phyloP scores from a whole-genome alignment of 192 early-diverging fungal genomes.

The Podila minutissima region DNA sequence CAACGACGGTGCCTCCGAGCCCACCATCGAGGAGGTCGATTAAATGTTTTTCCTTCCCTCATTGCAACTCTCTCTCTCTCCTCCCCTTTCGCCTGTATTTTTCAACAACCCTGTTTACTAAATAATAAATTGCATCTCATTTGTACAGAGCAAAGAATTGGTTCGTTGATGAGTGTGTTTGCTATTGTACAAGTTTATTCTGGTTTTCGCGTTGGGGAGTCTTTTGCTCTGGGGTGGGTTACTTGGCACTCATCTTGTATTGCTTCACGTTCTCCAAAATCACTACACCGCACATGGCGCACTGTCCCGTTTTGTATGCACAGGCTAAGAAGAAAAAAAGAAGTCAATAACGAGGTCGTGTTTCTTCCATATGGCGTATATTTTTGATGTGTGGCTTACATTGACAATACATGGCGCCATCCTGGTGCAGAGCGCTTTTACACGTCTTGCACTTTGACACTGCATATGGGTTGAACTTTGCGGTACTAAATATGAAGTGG shows the following conservation, averaged over 20 bases:
- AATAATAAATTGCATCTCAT: constrained; percentile 2
- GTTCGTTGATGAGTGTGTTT: not conserved
- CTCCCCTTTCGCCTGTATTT: constrained; percentile 13
- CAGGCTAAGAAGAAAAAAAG: constrained; percentile 47
- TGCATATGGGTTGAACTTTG: constrained; percentile 66
- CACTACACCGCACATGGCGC: constrained; percentile 69
- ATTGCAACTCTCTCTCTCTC: constrained; percentile 19
- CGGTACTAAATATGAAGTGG: constrained; percentile 10
- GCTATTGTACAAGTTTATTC: not conserved
- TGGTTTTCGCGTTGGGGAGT: not conserved
- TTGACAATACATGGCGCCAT: constrained; percentile 71
- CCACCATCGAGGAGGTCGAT: constrained; percentile 82
- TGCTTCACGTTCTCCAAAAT: constrained; percentile 60
- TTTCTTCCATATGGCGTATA: not conserved
- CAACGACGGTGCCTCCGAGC: constrained; percentile 62
- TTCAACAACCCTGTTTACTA: constrained; percentile 8
- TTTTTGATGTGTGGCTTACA: constrained; percentile 39
- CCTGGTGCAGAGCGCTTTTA: constrained; percentile 68
- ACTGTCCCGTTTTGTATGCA: constrained; percentile 70
- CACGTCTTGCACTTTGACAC: constrained; percentile 68
- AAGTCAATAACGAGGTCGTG: not conserved
- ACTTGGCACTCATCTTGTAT: constrained; percentile 70
- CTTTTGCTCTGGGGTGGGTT: not conserved
- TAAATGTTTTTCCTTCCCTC: constrained; percentile 55
- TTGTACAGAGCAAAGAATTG: constrained; percentile 1